These are phyloP conservation scores for Eucalyptus globulus DNA, from an alignment of 345 rosid genomes.

Conservation along the genomic window DNA sequence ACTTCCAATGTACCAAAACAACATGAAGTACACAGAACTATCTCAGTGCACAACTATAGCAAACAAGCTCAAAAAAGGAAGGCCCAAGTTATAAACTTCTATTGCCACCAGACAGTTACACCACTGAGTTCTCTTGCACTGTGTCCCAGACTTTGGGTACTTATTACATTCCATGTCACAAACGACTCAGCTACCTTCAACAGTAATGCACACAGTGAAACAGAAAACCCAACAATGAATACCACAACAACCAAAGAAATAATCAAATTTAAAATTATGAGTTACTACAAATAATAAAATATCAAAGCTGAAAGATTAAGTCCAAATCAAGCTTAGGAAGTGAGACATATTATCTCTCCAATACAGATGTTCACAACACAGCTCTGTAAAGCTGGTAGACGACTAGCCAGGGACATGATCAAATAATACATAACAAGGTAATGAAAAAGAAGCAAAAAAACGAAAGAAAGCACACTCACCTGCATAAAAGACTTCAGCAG, in stretches of 20 bases:
- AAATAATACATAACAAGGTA: background rate
- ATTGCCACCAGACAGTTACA: background rate
- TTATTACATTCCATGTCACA: background rate
- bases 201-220: background rate
- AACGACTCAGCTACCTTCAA: background rate
- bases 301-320: background rate
- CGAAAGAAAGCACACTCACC: constrained; percentile 18
- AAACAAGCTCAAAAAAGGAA: background rate
- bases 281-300: background rate
- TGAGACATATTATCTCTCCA: background rate
- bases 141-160: background rate
- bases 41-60: background rate
- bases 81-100: background rate
- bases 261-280: background rate
- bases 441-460: background rate
- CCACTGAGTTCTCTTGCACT: background rate
- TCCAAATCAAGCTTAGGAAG: background rate
- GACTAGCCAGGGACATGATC: background rate
- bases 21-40: background rate
- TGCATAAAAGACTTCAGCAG: constrained; percentile 91
- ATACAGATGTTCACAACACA: background rate
- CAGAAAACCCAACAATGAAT: background rate
- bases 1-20: background rate
- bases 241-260: background rate
- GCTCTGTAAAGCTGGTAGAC: background rate